Evolutionary conservation across 371 early-diverging fungal species (phyloP).

Genomic region (Mucor sp.): DNA sequence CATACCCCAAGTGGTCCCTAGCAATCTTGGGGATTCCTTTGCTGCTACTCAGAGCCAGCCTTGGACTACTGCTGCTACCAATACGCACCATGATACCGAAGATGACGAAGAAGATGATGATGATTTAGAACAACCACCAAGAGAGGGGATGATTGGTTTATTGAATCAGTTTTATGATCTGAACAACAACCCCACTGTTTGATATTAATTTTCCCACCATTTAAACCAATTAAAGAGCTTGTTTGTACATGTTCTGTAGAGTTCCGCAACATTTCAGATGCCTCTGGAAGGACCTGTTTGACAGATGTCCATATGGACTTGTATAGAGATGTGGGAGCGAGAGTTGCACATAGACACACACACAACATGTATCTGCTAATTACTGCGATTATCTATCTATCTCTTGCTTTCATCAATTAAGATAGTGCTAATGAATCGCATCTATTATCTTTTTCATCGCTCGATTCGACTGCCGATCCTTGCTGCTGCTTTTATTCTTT

Average conservation of each 20-base stretch:
- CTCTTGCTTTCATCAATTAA: not conserved
- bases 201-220: slow-evolving; percentile 11
- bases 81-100: slow-evolving; percentile 15
- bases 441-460: too few species aligned
- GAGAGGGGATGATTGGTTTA: slow-evolving; percentile 52
- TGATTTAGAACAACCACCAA: slow-evolving; percentile 32
- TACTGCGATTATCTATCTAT: not conserved
- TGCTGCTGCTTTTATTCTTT: not conserved
- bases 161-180: slow-evolving; percentile 67
- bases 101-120: slow-evolving; percentile 8
- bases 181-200: slow-evolving; percentile 44
- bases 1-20: slow-evolving; percentile 34
- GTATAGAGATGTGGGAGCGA: not conserved
- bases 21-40: slow-evolving; percentile 43
- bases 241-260: not conserved
- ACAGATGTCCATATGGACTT: slow-evolving; percentile 11
- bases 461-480: not conserved
- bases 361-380: not conserved
- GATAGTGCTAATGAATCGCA: not conserved
- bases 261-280: slow-evolving; percentile 19
- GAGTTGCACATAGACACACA: not conserved
- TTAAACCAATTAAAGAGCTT: slow-evolving; percentile 7
- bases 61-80: slow-evolving; percentile 10
- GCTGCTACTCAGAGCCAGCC: slow-evolving; percentile 11
- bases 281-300: slow-evolving; percentile 28